These are phyloP conservation scores for Suhomyces chickasaworum DNA, from an alignment of 1,139 yeast species.

Conservation along the genomic window DNA sequence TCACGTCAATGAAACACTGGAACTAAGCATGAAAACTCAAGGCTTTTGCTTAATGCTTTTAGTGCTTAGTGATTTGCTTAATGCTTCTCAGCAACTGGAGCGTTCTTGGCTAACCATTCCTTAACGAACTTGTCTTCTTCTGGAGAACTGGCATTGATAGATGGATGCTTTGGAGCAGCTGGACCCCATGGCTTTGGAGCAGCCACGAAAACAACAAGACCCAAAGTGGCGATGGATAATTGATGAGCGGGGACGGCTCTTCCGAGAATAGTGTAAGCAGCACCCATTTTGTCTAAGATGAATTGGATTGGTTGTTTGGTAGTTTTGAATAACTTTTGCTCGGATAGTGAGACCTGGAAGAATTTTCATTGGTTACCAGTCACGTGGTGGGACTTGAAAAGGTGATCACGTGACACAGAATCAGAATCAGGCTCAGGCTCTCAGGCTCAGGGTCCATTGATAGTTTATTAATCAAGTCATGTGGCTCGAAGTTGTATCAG, in stretches of 20 bases:
- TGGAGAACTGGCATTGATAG: slow-evolving; percentile 74
- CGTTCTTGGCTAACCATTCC: slow-evolving; percentile 44
- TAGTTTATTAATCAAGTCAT: too few species aligned
- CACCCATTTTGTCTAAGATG: slow-evolving; percentile 56
- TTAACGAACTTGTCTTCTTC: slow-evolving; percentile 81
- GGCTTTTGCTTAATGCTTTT: too few species aligned
- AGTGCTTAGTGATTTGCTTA: too few species aligned
- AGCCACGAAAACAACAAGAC: slow-evolving; percentile 57
- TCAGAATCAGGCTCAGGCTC: too few species aligned
- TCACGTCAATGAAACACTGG: slow-evolving; percentile 1
- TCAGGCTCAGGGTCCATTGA: too few species aligned
- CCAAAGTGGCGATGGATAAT: slow-evolving; percentile 70
- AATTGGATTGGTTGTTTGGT: not conserved
- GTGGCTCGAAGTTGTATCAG: too few species aligned
- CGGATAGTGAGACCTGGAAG: slow-evolving; percentile 7
- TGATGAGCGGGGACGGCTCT: slow-evolving; percentile 73
- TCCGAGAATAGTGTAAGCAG: slow-evolving; percentile 78
- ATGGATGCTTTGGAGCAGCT: slow-evolving; percentile 58
- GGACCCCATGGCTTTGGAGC: slow-evolving; percentile 73
- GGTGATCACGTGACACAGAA: slow-evolving; percentile 2
- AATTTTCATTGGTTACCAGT: slow-evolving; percentile 16
- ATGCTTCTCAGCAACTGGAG: slow-evolving; percentile 34
- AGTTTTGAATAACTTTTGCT: slow-evolving; percentile 4
- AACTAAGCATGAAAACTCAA: slow-evolving; percentile 17
- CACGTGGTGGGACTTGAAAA: slow-evolving; percentile 9